These are phyloP conservation scores for Pseudocercospora vitis DNA, from an alignment of 2,329 filamentous ascomycete species.

Conservation along the genomic window DNA sequence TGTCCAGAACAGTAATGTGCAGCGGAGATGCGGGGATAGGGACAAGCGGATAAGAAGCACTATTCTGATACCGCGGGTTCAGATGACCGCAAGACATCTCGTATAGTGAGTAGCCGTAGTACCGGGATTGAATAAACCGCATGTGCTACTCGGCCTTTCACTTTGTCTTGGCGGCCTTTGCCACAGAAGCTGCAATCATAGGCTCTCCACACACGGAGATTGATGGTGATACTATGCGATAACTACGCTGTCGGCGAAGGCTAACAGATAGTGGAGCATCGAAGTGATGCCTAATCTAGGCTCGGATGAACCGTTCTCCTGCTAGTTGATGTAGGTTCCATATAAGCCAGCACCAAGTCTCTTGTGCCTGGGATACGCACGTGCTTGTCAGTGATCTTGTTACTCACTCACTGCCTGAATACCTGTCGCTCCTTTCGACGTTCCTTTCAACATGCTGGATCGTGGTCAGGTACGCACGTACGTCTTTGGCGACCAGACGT, in stretches of 20 bases:
- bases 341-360: neutral
- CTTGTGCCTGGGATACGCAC: neutral
- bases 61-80: neutral
- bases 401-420: neutral
- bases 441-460: constrained; percentile 9
- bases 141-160: neutral
- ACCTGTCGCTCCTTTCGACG: neutral
- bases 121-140: neutral
- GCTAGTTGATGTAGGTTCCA: neutral
- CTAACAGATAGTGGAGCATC: neutral
- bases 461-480: constrained; percentile 12
- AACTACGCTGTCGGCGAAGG: neutral
- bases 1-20: neutral
- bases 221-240: neutral
- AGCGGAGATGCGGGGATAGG: neutral
- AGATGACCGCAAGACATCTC: neutral
- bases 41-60: neutral
- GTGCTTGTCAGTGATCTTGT: neutral
- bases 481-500: constrained; percentile 31
- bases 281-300: neutral
- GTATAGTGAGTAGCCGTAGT: neutral
- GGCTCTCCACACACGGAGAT: no score
- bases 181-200: neutral
- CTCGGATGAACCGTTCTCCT: neutral
- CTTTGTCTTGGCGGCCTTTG: neutral